Evolutionary conservation across 345 rosid genomes (phyloP).

Genomic region (Conringia planisiliqua): DNA sequence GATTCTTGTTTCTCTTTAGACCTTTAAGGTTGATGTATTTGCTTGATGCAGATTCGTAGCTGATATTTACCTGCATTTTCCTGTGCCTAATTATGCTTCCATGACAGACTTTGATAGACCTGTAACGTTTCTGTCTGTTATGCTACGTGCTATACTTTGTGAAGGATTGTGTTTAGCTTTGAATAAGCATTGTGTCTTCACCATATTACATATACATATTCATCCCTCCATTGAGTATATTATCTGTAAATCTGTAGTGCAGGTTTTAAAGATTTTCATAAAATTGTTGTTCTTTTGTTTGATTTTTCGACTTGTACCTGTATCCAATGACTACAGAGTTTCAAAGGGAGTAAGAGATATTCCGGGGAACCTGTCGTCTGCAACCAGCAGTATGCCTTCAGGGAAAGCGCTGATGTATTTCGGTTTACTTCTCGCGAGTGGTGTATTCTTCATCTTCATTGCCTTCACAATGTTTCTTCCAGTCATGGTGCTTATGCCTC

Average conservation of each 20-base stretch:
- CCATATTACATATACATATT: background rate
- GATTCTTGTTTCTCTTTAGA: too few relatives aligned
- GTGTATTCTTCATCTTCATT: constrained; percentile 78
- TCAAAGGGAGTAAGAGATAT: constrained; percentile 83
- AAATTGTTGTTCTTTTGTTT: background rate
- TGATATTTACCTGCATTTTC: background rate
- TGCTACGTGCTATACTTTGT: background rate
- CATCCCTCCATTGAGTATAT: background rate
- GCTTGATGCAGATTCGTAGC: background rate
- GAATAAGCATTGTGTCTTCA: background rate
- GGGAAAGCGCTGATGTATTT: constrained; percentile 86
- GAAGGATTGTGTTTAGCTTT: background rate
- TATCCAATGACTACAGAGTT: constrained; percentile 44
- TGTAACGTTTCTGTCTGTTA: background rate
- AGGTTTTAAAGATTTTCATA: background rate
- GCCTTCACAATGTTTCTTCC: constrained; percentile 97
- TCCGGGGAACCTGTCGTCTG: constrained; percentile 57
- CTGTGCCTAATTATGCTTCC: background rate
- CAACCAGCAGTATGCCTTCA: constrained; percentile 82
- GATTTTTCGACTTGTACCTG: constrained; percentile 6
- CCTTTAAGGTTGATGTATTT: background rate
- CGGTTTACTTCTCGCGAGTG: constrained; percentile 70
- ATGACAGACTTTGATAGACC: background rate
- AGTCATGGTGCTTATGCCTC: constrained; percentile 86
- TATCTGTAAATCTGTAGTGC: background rate